Evolutionary conservation across 345 rosid species (phyloP).

Genomic region (Sonneratia caseolaris): DNA sequence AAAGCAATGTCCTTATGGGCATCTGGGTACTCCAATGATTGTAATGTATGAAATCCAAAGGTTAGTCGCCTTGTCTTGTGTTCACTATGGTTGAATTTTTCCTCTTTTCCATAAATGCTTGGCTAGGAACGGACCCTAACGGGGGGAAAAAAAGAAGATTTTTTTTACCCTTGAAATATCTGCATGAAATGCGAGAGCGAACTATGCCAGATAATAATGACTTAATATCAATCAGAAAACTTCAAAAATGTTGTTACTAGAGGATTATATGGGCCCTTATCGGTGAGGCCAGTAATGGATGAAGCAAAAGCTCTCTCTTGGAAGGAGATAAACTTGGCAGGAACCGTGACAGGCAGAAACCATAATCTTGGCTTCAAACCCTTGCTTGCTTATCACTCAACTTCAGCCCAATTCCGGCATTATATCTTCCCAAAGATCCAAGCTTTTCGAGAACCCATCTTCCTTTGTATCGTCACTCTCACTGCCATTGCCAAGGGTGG

Average conservation of each 20-base stretch:
- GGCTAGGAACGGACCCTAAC: no score
- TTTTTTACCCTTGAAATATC: not conserved
- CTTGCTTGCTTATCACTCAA: no score
- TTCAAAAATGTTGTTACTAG: not conserved
- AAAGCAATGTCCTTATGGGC: no score
- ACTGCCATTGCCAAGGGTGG: constrained; percentile 27
- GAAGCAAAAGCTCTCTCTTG: not conserved
- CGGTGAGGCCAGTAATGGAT: not conserved
- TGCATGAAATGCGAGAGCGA: not conserved
- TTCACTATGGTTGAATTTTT: no score
- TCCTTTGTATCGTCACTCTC: constrained; percentile 15
- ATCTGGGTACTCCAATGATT: no score
- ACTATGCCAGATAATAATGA: not conserved
- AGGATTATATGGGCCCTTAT: not conserved
- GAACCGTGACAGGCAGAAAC: no score
- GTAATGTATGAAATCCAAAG: no score
- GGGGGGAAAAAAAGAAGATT: no score
- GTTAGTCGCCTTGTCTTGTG: no score
- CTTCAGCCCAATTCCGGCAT: no score
- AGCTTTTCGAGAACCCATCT: constrained; percentile 8
- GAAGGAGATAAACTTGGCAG: not conserved
- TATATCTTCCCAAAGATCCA: not conserved
- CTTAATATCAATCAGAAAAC: not conserved
- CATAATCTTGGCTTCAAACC: no score
- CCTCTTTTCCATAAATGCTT: no score